Evolutionary conservation across 345 rosid species (phyloP), one percentile per base, ranked within the genome.

Genomic region (Viola odorata): DNA sequence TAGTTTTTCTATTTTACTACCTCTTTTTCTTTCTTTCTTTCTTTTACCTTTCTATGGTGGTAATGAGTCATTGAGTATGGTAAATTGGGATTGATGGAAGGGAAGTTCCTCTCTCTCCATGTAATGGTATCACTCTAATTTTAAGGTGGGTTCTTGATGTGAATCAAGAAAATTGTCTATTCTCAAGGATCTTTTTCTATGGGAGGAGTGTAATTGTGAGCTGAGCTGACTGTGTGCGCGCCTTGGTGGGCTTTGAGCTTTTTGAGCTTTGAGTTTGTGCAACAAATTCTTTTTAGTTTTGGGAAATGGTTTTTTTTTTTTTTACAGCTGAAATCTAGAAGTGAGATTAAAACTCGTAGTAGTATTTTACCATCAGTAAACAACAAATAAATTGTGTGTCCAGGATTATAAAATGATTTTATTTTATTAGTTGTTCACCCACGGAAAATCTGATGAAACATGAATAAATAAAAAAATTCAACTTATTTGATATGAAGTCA

Each of bases 71-170:
- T n/a, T n/a, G n/a, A n/a, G n/a, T 7, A 55, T 68, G 69, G 74
- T 72, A 15, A 15, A 23, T 62, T 47, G 86, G 82, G 77, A 80
- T 80, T 76, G 78, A 73, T 76, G 79, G 73, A 60, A 47, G 75
- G 47, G 51, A 41, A 48, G 49, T 36, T 60, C 2, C 53, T 16
- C 32, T 49, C 44, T 45, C 41, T 53, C 16, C 38, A 8, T 8
- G 37, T 13, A n/a, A 13, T 59, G 10, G 10, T 23, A 5, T 38
- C 57, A 60, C 73, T 55, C 81, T 67, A 73, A 50, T 76, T 83
- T 80, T 83, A 76, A 80, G 80, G 75, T 63, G 67, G 82, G 81
- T 65, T 72, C 50, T 75, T 79, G 71, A 66, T 65, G 78, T 67
- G 70, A 67, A 79, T 77, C 60, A 49, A 75, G 77, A 71, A 73